A percentile compares a stretch with the other conserved stretches of the same genome.
Conservation (phyloP, 2,329 filamentous ascomycete species). For the Paracamarosporium sp. region DNA sequence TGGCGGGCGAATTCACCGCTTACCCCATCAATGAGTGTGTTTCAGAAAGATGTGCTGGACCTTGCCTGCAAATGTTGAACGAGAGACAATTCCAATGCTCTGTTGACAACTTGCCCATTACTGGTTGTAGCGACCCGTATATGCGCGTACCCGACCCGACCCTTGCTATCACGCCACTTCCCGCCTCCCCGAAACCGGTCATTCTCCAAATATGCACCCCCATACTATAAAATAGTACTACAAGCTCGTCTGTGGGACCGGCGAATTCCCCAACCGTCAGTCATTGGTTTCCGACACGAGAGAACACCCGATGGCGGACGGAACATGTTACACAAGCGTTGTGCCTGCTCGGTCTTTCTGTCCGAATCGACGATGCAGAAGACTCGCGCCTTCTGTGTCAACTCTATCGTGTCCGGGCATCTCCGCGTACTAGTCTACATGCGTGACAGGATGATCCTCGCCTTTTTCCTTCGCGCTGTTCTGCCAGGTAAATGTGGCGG, state of each 20-base stretch:
- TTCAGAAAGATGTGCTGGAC: background rate
- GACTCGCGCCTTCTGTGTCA: background rate
- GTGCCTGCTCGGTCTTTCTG: background rate
- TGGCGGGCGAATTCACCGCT: too few relatives aligned
- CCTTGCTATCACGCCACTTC: background rate
- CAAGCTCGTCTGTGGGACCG: background rate
- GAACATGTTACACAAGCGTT: background rate
- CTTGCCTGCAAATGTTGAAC: background rate
- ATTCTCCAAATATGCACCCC: background rate
- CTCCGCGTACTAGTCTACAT: background rate
- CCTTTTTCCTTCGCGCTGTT: background rate
- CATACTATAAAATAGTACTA: background rate
- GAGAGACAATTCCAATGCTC: background rate
- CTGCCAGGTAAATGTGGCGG: too few relatives aligned
- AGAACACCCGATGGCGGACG: background rate
- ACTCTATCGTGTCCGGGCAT: background rate
- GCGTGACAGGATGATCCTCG: background rate
- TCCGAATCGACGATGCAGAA: too few relatives aligned
- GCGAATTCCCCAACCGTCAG: background rate
- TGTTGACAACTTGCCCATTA: background rate
- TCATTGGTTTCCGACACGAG: background rate
- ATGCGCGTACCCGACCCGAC: background rate
- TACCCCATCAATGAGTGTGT: too few relatives aligned
- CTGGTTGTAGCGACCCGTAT: slow-evolving; percentile 2
- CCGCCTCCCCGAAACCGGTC: background rate